Evolutionary conservation across 345 rosid species (phyloP).

Genomic region (Nephelium lappaceum): DNA sequence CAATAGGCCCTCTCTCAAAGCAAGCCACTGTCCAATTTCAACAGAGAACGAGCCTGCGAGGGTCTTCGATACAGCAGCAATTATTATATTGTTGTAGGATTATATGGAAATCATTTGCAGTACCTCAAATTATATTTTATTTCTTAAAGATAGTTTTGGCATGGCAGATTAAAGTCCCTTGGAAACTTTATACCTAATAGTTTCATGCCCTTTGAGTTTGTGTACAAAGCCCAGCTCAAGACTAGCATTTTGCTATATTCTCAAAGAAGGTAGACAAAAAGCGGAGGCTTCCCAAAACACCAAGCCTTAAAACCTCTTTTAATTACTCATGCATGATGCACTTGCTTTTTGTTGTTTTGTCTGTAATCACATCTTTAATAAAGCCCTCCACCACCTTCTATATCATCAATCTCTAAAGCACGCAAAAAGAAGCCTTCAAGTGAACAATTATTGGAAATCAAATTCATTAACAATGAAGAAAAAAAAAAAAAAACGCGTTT

Average conservation of each 20-base stretch:
- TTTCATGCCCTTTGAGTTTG: background rate
- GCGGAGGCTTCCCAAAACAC: slow-evolving; percentile 16
- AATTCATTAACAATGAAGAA: background rate
- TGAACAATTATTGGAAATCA: slow-evolving; percentile 29
- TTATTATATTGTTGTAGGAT: background rate
- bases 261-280: slow-evolving; percentile 13
- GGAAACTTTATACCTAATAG: background rate
- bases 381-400: slow-evolving; percentile 22
- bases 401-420: slow-evolving; percentile 24
- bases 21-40: too few relatives aligned
- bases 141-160: background rate
- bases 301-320: slow-evolving; percentile 23
- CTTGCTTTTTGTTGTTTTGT: slow-evolving; percentile 8
- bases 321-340: slow-evolving; percentile 18
- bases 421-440: slow-evolving; percentile 27
- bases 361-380: slow-evolving; percentile 25
- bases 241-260: background rate
- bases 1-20: too few relatives aligned
- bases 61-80: too few relatives aligned
- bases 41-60: too few relatives aligned
- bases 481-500: slow-evolving; percentile 16
- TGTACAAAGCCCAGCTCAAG: background rate
- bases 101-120: background rate
- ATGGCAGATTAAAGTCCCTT: background rate
- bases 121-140: background rate